A percentile compares a stretch with the other conserved stretches of the same genome.
Evolutionary conservation across 768 basidiomycete genomes (phyloP).

Genomic region (Lentinus brumalis): DNA sequence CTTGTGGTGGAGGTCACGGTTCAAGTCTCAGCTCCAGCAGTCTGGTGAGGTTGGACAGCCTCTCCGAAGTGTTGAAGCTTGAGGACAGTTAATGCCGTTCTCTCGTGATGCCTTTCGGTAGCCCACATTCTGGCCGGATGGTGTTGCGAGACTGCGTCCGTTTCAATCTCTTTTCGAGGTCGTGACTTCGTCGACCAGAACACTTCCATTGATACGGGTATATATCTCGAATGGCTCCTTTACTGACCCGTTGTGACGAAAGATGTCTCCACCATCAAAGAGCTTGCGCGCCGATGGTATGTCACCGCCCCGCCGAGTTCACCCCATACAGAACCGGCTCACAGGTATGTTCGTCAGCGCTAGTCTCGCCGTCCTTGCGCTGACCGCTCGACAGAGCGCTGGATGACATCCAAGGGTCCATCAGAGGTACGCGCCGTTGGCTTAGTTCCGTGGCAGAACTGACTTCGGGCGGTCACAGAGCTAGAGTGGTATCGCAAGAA

Average conservation of each 20-base stretch:
- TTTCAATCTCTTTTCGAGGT: too few relatives aligned
- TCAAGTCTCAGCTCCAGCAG: too few relatives aligned
- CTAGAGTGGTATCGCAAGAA: constrained; percentile 78
- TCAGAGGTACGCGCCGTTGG: constrained; percentile 52
- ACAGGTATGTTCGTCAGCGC: constrained; percentile 49
- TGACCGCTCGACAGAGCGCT: constrained; percentile 57
- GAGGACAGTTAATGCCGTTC: too few relatives aligned
- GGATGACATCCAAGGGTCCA: constrained; percentile 79
- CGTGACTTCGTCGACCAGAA: too few relatives aligned
- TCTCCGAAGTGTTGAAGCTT: too few relatives aligned
- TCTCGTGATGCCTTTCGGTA: too few relatives aligned
- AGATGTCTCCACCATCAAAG: constrained; percentile 91
- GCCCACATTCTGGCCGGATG: too few relatives aligned
- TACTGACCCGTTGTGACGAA: neutral
- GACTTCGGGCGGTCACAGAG: constrained; percentile 45
- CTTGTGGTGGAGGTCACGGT: too few relatives aligned
- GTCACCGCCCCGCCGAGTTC: constrained; percentile 28
- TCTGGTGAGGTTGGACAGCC: too few relatives aligned
- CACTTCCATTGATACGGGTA: too few relatives aligned
- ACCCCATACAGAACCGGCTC: constrained; percentile 37
- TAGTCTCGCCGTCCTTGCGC: neutral
- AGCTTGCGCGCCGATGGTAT: constrained; percentile 76
- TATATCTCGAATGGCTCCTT: too few relatives aligned
- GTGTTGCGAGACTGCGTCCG: too few relatives aligned
- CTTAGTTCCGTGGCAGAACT: neutral